Evolutionary conservation across 176 grass and related monocot genomes (phyloP).

Genomic region (sorghum (Sorghum bicolor)): Sorghum_bicolor_NCBIv3 NC_012870.2:70180001-70180500

Average conservation of each 20-base stretch:
- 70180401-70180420: not conserved
- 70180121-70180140: too few relatives aligned
- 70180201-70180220: not conserved
- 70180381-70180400: not conserved
- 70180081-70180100: too few relatives aligned
- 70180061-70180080: too few relatives aligned
- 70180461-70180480: not conserved
- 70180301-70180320: not conserved
- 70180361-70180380: not conserved
- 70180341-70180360: not conserved
- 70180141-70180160: too few relatives aligned
- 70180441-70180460: not conserved
- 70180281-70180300: not conserved
- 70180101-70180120: too few relatives aligned
- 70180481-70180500: not conserved
- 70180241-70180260: not conserved
- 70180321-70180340: slow-evolving; percentile 4
- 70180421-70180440: not conserved
- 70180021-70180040: too few relatives aligned
- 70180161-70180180: not conserved
- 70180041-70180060: too few relatives aligned
- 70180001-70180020: too few relatives aligned
- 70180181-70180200: not conserved
- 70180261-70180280: not conserved
- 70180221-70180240: not conserved